These are phyloP conservation scores for Aureobasidium vineae DNA, from an alignment of 2,329 filamentous ascomycete genomes.

Conservation along the genomic window DNA sequence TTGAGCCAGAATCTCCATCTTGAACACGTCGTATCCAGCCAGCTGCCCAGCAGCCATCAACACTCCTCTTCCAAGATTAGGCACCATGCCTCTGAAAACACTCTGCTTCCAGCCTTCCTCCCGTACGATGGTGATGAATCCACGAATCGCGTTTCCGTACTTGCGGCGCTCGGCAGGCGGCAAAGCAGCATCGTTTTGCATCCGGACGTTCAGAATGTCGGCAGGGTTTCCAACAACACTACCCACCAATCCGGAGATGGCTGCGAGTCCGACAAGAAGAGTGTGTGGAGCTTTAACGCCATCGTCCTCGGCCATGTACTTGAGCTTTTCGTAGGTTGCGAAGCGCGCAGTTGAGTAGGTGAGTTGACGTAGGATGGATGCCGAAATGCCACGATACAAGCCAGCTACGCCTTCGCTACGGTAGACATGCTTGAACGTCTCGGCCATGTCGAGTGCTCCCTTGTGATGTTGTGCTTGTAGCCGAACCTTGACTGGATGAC, in stretches of 20 bases:
- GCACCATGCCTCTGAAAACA: conserved; percentile 82
- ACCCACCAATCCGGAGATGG: conserved; percentile 79
- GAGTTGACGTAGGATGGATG: conserved; percentile 82
- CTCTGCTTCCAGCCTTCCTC: conserved; percentile 69
- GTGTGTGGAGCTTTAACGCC: conserved; percentile 63
- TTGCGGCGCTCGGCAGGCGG: conserved; percentile 72
- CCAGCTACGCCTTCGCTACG: conserved; percentile 72
- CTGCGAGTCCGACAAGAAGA: conserved; percentile 78
- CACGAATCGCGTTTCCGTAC: conserved; percentile 86
- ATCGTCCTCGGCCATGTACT: conserved; percentile 60
- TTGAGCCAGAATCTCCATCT: conserved; percentile 63
- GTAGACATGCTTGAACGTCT: conserved; percentile 80
- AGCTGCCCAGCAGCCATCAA: conserved; percentile 85
- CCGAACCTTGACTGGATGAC: conserved; percentile 61
- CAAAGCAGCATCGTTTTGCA: conserved; percentile 89
- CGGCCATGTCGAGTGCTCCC: conserved; percentile 71
- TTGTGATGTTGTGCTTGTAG: conserved; percentile 78
- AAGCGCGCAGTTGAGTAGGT: conserved; percentile 97
- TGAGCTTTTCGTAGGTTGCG: conserved; percentile 93
- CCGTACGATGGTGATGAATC: conserved; percentile 79
- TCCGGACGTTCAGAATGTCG: conserved; percentile 95
- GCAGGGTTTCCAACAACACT: conserved; percentile 91
- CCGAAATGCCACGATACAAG: conserved; percentile 79
- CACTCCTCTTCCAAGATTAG: conserved; percentile 76
- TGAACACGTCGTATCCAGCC: conserved; percentile 81